Evolutionary conservation across 2,329 filamentous ascomycete species (phyloP), one percentile per base, ranked within the genome.

Genomic region (Claviceps digitariae): DNA sequence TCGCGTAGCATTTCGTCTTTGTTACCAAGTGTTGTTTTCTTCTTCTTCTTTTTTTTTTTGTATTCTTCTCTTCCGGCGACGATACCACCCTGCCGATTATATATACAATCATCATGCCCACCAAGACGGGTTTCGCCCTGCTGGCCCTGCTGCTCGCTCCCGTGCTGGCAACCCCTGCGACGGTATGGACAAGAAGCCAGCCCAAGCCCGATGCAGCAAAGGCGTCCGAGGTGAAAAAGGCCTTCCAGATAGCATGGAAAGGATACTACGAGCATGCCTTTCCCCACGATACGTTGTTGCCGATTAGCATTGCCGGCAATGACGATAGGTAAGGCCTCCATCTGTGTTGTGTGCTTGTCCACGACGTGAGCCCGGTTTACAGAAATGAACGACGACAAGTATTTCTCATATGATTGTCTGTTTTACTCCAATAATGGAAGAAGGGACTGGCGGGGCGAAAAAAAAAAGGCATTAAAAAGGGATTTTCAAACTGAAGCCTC

Each of bases 241-340:
- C 81, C 0, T 90, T 90, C 61, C 73, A 77, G 54, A 76, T 76
- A 60, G 83, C 85, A 2, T 90, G 86, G 84, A 68, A 82, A 52
- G 85, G 83, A 1, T 90, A 91, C 65, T 77, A 79, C 61, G 69
- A 79, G 66, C 80, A 86, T 67, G 87, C 87, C 0, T 90, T 86
- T 57, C 86, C 85, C 1, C 79, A 87, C 58, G 88, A 94, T 64
- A 86, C 87, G 47, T 70, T 94, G 12, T 74, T 73, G 56, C 87
- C 89, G 0, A 72, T 86, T 13, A 78, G 75, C 43, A 86, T 87
- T 58, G 68, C 67, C 0, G 83, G 69, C 56, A 72, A 73, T 20
- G 82, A 95, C 65, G 86, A 87, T 52, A 78, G 86, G 86, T 88
- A 70, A 58, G 20, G n/a, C 46, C 21, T 44, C 13, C n/a, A 4